Percentiles rank a stretch among this genome's conserved stretches.
Conservation (phyloP, 1,284 basidiomycete species). For the Boletus sp. region DNA sequence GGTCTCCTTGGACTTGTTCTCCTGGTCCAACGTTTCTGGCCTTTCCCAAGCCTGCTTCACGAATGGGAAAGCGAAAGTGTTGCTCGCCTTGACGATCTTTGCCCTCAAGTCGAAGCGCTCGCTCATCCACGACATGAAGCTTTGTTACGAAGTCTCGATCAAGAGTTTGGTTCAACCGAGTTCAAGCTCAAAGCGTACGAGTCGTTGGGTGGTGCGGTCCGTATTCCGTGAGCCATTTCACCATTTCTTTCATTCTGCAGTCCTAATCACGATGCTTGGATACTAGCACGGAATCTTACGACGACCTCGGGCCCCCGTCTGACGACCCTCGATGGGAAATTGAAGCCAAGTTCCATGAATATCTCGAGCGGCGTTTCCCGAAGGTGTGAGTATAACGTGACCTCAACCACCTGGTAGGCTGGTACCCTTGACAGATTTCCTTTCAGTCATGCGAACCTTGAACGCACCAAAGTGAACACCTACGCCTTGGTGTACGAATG, state of each 20-base stretch:
- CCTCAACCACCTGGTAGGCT: neutral
- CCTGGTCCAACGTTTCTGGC: constrained; percentile 8
- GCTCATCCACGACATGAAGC: constrained; percentile 27
- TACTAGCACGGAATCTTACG: constrained; percentile 37
- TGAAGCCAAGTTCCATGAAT: constrained; percentile 41
- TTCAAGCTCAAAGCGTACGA: constrained; percentile 41
- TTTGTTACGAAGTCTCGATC: constrained; percentile 35
- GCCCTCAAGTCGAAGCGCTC: constrained; percentile 34
- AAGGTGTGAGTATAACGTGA: constrained; percentile 31
- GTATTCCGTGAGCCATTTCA: constrained; percentile 38
- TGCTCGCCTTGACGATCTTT: constrained; percentile 18
- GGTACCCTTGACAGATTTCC: neutral
- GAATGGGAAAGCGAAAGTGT: neutral
- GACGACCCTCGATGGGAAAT: constrained; percentile 45
- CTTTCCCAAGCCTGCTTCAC: neutral
- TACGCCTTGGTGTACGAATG: constrained; percentile 62
- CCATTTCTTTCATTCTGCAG: neutral
- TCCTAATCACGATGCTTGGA: neutral
- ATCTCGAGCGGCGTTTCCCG: constrained; percentile 40
- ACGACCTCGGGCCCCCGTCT: constrained; percentile 39
- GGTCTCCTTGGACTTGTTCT: constrained; percentile 15
- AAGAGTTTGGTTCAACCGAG: constrained; percentile 30
- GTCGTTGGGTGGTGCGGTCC: constrained; percentile 40
- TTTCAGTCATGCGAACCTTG: constrained; percentile 44
- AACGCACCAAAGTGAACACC: constrained; percentile 52